Percentiles rank a stretch among this genome's conserved stretches.
phyloP scores from a whole-genome alignment of 2,329 filamentous ascomycete species.

The Chaetomiaceae sp. region DNA sequence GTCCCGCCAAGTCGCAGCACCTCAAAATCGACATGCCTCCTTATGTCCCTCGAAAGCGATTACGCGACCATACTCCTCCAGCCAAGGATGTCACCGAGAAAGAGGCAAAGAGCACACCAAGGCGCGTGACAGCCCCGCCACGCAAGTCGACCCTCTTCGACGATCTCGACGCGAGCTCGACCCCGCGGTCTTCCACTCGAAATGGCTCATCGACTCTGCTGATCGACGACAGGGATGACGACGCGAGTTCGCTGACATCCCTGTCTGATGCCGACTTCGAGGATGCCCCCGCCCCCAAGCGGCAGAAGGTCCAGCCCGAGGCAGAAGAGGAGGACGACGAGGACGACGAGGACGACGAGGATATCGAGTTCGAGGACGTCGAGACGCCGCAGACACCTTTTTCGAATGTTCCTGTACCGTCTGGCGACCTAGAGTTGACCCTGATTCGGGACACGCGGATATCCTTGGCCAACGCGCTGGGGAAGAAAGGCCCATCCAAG shows the following conservation, averaged over 20 bases:
- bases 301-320: slow-evolving; percentile 7
- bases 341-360: slow-evolving; percentile 54
- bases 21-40: slow-evolving; percentile 56
- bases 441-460: slow-evolving; percentile 56
- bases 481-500: slow-evolving; percentile 83
- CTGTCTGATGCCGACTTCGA: slow-evolving; percentile 57
- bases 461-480: slow-evolving; percentile 57
- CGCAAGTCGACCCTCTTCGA: slow-evolving; percentile 59
- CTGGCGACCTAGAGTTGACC: slow-evolving; percentile 71
- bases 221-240: slow-evolving; percentile 42
- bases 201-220: slow-evolving; percentile 39
- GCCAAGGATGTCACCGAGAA: slow-evolving; percentile 31
- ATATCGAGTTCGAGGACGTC: slow-evolving; percentile 61
- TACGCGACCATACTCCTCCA: slow-evolving; percentile 45
- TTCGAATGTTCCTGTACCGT: slow-evolving; percentile 44
- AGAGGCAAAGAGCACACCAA: slow-evolving; percentile 25
- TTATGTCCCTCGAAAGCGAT: slow-evolving; percentile 61
- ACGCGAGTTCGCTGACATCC: slow-evolving; percentile 44
- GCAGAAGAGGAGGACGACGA: slow-evolving; percentile 36
- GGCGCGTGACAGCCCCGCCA: slow-evolving; percentile 30
- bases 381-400: slow-evolving; percentile 36
- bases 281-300: slow-evolving; percentile 37
- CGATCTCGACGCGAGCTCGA: slow-evolving; percentile 50
- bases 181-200: slow-evolving; percentile 39
- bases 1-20: not conserved